Evolutionary conservation across 768 basidiomycete genomes (phyloP).

Genomic region (Mycena amicta): DNA sequence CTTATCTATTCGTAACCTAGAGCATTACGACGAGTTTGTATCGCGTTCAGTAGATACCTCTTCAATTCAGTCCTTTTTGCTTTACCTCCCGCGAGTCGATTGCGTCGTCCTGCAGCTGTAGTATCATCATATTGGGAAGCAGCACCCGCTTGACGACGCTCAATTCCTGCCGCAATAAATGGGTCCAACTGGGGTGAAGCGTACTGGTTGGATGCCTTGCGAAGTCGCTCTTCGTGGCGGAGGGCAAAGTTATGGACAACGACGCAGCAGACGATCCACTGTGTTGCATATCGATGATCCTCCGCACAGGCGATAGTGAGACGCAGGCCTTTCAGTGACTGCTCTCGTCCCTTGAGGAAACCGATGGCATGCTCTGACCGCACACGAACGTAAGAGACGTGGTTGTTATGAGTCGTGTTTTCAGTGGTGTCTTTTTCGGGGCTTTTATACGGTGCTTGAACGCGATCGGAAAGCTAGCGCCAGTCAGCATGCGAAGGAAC

Average conservation of each 20-base stretch:
- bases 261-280: background rate
- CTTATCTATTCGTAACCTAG: background rate
- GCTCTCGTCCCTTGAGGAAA: background rate
- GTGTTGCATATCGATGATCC: background rate
- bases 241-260: background rate
- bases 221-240: background rate
- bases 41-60: background rate
- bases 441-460: background rate
- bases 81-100: background rate
- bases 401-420: background rate
- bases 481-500: background rate
- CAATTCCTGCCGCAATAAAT: background rate
- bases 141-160: background rate
- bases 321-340: background rate
- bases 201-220: background rate
- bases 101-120: background rate
- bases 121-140: background rate
- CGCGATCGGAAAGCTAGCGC: background rate
- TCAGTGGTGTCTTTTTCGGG: background rate
- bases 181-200: background rate
- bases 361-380: background rate
- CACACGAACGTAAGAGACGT: background rate
- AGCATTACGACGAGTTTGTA: background rate
- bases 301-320: background rate
- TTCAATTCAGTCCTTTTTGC: background rate